phyloP scores from a whole-genome alignment of 169 alveolate genomes.

The Neospora caninum region DNA sequence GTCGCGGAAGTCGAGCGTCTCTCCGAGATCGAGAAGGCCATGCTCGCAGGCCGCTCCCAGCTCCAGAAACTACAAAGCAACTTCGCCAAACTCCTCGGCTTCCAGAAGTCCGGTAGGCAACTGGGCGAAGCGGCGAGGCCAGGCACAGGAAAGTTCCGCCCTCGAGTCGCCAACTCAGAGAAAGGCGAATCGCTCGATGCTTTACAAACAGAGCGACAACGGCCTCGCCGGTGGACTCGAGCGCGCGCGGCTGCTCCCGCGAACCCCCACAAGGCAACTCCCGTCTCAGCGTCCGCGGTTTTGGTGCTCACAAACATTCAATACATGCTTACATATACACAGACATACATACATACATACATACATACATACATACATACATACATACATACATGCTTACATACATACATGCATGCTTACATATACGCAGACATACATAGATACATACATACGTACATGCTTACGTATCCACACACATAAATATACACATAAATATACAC shows the following conservation, averaged over 20 bases:
- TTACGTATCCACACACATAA: neutral
- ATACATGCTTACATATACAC: neutral
- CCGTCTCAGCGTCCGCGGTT: no score
- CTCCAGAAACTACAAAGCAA: slow-evolving; percentile 49
- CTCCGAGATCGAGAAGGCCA: slow-evolving; percentile 17
- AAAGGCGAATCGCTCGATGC: no score
- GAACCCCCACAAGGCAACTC: no score
- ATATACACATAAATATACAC: neutral
- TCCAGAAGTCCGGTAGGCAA: slow-evolving; percentile 44
- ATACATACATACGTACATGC: neutral
- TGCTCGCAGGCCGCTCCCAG: slow-evolving; percentile 52
- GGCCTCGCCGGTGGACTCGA: no score
- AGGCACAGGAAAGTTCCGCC: no score
- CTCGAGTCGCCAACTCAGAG: no score
- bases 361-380: neutral
- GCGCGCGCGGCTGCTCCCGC: no score
- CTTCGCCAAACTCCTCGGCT: slow-evolving; percentile 43
- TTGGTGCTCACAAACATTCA: no score
- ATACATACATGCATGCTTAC: neutral
- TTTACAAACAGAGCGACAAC: no score
- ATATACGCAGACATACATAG: no score
- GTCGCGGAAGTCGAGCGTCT: neutral
- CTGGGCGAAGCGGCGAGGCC: no score
- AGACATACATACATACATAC: neutral
- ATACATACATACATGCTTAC: neutral